Conservation (phyloP, 2,329 filamentous ascomycete genomes). For the Penicillium sp. region DNA sequence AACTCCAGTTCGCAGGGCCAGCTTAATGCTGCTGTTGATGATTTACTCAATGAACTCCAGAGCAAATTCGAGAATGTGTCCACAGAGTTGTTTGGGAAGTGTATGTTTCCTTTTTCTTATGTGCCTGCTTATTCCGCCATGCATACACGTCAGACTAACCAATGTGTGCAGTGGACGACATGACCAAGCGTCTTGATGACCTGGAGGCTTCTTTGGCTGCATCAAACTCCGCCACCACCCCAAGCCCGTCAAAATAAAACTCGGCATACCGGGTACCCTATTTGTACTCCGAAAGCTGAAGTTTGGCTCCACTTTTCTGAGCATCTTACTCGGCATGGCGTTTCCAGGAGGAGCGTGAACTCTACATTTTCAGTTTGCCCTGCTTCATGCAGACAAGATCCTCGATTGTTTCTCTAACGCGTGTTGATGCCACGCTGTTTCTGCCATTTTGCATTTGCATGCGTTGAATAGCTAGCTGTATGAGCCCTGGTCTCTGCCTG, state of each 20-base stretch:
- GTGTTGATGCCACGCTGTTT: not conserved
- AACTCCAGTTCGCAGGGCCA: constrained; percentile 49
- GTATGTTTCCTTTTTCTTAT: constrained; percentile 53
- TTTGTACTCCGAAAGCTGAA: not conserved
- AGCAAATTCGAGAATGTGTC: constrained; percentile 84
- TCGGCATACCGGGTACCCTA: not conserved
- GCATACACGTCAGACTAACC: not conserved
- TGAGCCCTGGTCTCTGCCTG: not conserved
- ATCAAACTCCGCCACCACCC: constrained; percentile 37
- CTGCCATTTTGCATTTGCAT: not conserved
- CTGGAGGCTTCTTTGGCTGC: constrained; percentile 73
- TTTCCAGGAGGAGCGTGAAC: not conserved
- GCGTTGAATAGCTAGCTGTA: not conserved
- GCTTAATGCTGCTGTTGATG: constrained; percentile 77
- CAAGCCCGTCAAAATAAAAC: constrained; percentile 19
- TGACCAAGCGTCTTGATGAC: constrained; percentile 82
- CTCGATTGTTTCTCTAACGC: not conserved
- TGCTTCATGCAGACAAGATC: not conserved
- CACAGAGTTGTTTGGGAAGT: constrained; percentile 84
- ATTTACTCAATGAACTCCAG: constrained; percentile 79
- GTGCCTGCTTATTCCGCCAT: no score
- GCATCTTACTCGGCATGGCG: not conserved
- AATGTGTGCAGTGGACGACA: constrained; percentile 77
- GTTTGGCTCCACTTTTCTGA: not conserved
- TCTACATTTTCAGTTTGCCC: not conserved